phyloP scores from a whole-genome alignment of 179 eudicot species.

The Actinidia polygama region DNA sequence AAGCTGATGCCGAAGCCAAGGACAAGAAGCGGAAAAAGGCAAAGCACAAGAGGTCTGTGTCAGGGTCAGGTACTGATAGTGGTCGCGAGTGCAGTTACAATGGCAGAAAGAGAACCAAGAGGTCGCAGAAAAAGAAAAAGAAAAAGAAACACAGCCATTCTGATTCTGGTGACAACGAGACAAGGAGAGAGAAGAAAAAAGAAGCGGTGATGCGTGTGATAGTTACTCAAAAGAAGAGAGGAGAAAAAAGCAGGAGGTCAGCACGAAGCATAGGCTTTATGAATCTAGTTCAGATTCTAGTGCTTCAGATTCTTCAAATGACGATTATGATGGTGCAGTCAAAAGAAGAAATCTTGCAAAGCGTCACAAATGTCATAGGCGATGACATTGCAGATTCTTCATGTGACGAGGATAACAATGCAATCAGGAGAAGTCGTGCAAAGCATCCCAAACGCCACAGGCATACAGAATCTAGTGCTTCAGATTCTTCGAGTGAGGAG shows the following conservation, averaged over 20 bases:
- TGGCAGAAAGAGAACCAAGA: conserved; percentile 49
- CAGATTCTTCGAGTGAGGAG: too few species aligned
- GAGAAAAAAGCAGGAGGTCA: conserved; percentile 40
- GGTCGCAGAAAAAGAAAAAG: conserved; percentile 69
- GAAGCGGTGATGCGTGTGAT: conserved; percentile 52
- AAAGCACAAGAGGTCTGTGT: conserved; percentile 57
- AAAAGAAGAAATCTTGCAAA: conserved; percentile 40
- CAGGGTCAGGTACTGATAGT: conserved; percentile 54
- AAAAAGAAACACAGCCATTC: conserved; percentile 58
- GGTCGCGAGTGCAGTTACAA: conserved; percentile 49
- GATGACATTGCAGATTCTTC: conserved; percentile 40
- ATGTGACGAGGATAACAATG: conserved; percentile 41
- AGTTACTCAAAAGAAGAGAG: conserved; percentile 54
- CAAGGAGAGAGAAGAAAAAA: conserved; percentile 61
- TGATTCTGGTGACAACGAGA: conserved; percentile 47
- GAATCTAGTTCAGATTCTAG: conserved; percentile 37
- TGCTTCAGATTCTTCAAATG: conserved; percentile 39
- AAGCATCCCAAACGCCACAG: too few species aligned
- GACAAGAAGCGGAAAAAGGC: conserved; percentile 59
- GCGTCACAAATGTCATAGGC: conserved; percentile 47
- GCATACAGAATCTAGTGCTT: too few species aligned
- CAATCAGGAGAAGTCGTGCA: too few species aligned
- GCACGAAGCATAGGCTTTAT: conserved; percentile 45
- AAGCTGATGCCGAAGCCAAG: conserved; percentile 78
- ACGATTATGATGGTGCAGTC: conserved; percentile 35